Evolutionary conservation across 164 flowering plant species (phyloP).

Genomic region (Litsea cubeba): DNA sequence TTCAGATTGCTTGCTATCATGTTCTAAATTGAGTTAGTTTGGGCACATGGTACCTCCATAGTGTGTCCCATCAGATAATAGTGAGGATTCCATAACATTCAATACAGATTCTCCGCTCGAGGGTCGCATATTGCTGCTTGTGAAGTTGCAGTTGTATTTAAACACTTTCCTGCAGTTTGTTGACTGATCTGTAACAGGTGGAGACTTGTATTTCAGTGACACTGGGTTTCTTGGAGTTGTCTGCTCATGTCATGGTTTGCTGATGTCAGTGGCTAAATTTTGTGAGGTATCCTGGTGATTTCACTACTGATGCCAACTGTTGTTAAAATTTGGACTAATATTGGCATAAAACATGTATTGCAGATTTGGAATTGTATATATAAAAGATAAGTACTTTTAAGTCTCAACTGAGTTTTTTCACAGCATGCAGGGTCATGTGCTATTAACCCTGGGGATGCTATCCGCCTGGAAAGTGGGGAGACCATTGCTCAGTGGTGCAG

Average conservation of each 20-base stretch:
- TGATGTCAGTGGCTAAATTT: slow-evolving; percentile 55
- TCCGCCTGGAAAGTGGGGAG: slow-evolving; percentile 55
- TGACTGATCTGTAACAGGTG: slow-evolving; percentile 32
- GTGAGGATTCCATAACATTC: too few relatives aligned
- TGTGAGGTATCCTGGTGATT: slow-evolving; percentile 42
- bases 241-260: slow-evolving; percentile 55
- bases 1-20: too few relatives aligned
- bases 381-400: not conserved
- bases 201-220: slow-evolving; percentile 54
- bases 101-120: not conserved
- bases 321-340: not conserved
- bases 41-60: too few relatives aligned
- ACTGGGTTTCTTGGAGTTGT: slow-evolving; percentile 53
- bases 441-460: slow-evolving; percentile 58
- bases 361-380: not conserved
- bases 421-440: slow-evolving; percentile 62
- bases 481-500: slow-evolving; percentile 65
- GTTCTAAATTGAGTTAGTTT: too few relatives aligned
- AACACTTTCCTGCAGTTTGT: slow-evolving; percentile 3
- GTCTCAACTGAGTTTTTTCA: slow-evolving; percentile 3
- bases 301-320: not conserved
- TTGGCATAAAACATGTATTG: not conserved
- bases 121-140: not conserved
- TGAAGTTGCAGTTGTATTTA: not conserved
- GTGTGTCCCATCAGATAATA: too few relatives aligned